These are phyloP conservation scores for Halocafeteria seosinensis DNA, from an alignment of 108 stramenopile genomes.

Conservation along the genomic window DNA sequence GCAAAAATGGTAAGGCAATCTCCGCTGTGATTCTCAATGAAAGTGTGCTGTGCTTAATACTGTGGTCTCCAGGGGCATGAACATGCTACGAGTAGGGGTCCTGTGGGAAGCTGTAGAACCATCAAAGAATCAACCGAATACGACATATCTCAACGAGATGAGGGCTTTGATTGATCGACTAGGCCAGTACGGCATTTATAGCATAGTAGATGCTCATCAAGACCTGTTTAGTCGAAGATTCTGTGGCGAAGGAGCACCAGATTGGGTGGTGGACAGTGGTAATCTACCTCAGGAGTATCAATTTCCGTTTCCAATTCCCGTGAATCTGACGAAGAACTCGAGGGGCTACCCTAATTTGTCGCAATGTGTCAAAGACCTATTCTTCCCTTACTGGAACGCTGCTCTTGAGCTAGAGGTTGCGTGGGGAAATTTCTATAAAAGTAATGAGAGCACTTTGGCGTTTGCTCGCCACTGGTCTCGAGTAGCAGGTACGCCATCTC, in stretches of 20 bases:
- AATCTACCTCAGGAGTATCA: background rate
- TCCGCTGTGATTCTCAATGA: too few species aligned
- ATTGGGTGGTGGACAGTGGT: background rate
- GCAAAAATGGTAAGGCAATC: background rate
- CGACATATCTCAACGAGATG: conserved; percentile 3
- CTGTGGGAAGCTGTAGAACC: conserved; percentile 13
- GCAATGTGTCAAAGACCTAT: conserved; percentile 2
- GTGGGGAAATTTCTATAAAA: conserved; percentile 5
- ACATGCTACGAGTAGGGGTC: conserved; percentile 14
- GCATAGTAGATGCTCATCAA: conserved; percentile 17
- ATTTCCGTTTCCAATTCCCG: conserved; percentile 9
- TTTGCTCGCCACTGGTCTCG: conserved; percentile 11
- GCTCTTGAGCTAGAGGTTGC: conserved; percentile 4
- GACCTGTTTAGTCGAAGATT: conserved; percentile 16
- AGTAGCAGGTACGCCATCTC: too few species aligned
- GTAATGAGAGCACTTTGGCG: background rate
- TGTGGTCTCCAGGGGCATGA: too few species aligned
- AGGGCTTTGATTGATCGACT: background rate
- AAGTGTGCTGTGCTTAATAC: too few species aligned
- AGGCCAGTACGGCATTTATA: conserved; percentile 4
- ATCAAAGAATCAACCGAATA: background rate
- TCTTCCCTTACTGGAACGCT: background rate
- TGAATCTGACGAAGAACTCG: background rate
- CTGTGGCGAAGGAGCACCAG: conserved; percentile 21
- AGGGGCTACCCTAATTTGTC: conserved; percentile 5